Evolutionary conservation across 2,329 filamentous ascomycete species (phyloP).

Genomic region (Xylaria sp.): DNA sequence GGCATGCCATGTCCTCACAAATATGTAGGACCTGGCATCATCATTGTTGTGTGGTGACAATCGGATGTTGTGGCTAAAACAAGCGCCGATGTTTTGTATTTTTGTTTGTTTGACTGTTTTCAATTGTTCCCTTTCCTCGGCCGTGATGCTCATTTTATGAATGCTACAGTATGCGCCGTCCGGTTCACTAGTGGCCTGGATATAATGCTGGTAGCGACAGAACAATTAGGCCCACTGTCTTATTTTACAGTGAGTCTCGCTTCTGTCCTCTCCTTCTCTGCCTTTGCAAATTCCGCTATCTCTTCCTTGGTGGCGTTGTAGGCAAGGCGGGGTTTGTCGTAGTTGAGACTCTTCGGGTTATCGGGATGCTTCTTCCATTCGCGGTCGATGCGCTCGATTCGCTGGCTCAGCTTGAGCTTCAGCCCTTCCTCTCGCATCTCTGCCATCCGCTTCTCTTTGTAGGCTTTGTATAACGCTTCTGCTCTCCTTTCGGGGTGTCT

Average conservation of each 20-base stretch:
- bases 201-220: neutral
- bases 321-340: slow-evolving; percentile 77
- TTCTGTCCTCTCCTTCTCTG: slow-evolving; percentile 80
- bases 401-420: slow-evolving; percentile 82
- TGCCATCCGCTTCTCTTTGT: slow-evolving; percentile 80
- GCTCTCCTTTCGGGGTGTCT: slow-evolving; percentile 88
- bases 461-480: slow-evolving; percentile 86
- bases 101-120: neutral
- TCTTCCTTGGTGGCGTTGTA: slow-evolving; percentile 87
- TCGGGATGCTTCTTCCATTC: slow-evolving; percentile 96
- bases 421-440: slow-evolving; percentile 88
- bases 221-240: neutral
- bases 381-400: slow-evolving; percentile 83
- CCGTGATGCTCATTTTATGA: neutral
- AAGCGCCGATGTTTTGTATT: neutral
- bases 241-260: slow-evolving; percentile 11
- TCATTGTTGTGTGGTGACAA: neutral
- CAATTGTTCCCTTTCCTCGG: neutral
- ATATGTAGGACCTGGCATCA: neutral
- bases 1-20: neutral
- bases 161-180: too few relatives aligned
- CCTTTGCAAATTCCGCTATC: slow-evolving; percentile 70
- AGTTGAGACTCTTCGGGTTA: slow-evolving; percentile 74
- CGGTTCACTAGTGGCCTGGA: neutral
- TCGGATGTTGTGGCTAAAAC: neutral